Evolutionary conservation across 225 moss, liverwort and hornwort species (phyloP).

Genomic region (Pseudisothecium myosuroides): DNA sequence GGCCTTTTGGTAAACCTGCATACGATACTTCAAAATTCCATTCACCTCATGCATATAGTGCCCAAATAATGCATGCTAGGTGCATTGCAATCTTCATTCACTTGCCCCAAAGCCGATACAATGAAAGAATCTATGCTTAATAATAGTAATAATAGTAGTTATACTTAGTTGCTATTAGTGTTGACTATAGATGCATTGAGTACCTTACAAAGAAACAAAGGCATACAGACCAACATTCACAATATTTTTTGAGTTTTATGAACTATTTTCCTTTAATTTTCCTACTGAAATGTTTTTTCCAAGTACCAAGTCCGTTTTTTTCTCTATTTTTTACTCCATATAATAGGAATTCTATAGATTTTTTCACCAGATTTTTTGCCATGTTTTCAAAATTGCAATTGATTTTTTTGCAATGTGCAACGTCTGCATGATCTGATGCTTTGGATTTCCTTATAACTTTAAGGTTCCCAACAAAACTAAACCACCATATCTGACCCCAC

Average conservation of each 20-base stretch:
- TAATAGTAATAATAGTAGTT: background rate
- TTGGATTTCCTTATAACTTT: background rate
- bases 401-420: background rate
- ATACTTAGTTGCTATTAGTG: background rate
- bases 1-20: background rate
- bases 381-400: background rate
- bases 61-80: background rate
- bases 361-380: background rate
- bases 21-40: background rate
- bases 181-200: background rate
- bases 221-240: fast-evolving
- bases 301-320: fast-evolving
- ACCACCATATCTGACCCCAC: background rate
- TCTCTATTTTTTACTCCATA: background rate
- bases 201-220: background rate
- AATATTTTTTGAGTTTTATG: background rate
- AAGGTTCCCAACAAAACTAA: background rate
- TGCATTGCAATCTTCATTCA: background rate
- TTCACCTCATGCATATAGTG: background rate
- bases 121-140: background rate
- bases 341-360: background rate
- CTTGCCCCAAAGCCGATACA: background rate
- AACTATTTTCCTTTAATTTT: background rate
- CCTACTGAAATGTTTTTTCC: fast-evolving
- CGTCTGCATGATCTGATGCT: background rate